Conservation (phyloP, 1,284 basidiomycete genomes). For the Sparassis latifolia region DNA sequence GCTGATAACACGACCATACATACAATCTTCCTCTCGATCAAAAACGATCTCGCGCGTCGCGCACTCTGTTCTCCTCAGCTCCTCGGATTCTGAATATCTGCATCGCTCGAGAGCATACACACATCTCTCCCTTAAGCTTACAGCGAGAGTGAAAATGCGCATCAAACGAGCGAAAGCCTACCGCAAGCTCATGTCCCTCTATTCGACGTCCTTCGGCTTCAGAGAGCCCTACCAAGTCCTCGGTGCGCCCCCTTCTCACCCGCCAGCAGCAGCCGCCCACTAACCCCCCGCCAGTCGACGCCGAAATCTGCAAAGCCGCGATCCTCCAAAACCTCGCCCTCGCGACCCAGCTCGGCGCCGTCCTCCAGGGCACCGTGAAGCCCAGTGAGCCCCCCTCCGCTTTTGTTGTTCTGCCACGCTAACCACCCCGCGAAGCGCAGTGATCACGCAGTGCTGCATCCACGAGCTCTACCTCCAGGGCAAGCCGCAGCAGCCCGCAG, state of each 20-base stretch:
- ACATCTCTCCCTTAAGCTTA: conserved; percentile 2
- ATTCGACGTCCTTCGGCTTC: conserved; percentile 82
- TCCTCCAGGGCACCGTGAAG: conserved; percentile 82
- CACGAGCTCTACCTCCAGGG: conserved; percentile 84
- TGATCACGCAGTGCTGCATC: conserved; percentile 97
- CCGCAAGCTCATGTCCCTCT: conserved; percentile 86
- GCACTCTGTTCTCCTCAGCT: background rate
- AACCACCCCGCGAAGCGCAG: conserved; percentile 45
- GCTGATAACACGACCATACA: conserved; percentile 6
- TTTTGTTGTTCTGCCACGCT: background rate
- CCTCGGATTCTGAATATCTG: background rate
- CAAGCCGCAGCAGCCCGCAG: conserved; percentile 58
- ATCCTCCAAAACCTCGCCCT: conserved; percentile 70
- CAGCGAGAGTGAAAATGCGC: conserved; percentile 49
- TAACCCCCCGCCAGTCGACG: conserved; percentile 54
- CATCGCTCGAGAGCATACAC: no score
- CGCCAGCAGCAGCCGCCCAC: background rate
- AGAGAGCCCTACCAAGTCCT: conserved; percentile 88
- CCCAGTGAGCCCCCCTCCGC: conserved; percentile 59
- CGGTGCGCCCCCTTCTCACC: conserved; percentile 36
- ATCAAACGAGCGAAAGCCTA: conserved; percentile 92
- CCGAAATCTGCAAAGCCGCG: conserved; percentile 76
- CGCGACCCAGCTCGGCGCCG: conserved; percentile 61
- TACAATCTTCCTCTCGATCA: background rate
- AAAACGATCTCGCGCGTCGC: background rate